Evolutionary conservation across 192 early-diverging fungal species (phyloP).

Genomic region (Helicostylum pulchrum): DNA sequence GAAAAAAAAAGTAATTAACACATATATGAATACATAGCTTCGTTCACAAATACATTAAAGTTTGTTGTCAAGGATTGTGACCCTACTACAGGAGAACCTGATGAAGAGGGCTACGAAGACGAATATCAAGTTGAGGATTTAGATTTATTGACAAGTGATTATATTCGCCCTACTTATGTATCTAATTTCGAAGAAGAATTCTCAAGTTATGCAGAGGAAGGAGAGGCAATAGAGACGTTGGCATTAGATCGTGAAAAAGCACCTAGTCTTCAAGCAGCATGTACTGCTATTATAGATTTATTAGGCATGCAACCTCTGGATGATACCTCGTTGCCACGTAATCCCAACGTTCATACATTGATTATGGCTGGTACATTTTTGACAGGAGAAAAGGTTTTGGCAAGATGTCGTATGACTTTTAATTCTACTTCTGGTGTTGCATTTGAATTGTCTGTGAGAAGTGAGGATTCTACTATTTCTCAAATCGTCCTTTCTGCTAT

Average conservation of each 20-base stretch:
- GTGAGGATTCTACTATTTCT: constrained; percentile 60
- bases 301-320: constrained; percentile 88
- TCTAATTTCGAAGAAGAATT: constrained; percentile 76
- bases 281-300: constrained; percentile 64
- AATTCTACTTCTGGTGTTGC: constrained; percentile 81
- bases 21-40: constrained; percentile 37
- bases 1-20: constrained; percentile 1
- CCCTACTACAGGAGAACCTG: constrained; percentile 86
- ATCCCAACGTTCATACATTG: constrained; percentile 79
- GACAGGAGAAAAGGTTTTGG: constrained; percentile 71
- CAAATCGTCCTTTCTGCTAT: constrained; percentile 80
- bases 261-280: constrained; percentile 68
- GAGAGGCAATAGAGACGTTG: constrained; percentile 85
- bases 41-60: constrained; percentile 84
- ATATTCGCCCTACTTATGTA: constrained; percentile 83
- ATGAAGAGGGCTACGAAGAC: constrained; percentile 92
- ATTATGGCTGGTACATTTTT: constrained; percentile 84
- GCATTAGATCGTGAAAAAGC: constrained; percentile 72
- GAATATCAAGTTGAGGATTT: constrained; percentile 91
- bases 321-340: constrained; percentile 64
- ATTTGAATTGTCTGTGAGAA: constrained; percentile 85
- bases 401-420: constrained; percentile 86
- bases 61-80: constrained; percentile 96
- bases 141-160: constrained; percentile 83
- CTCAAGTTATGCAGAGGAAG: constrained; percentile 67